These are phyloP conservation scores for Xylaria sp. DNA, from an alignment of 2,329 filamentous ascomycete species.

Conservation along the genomic window DNA sequence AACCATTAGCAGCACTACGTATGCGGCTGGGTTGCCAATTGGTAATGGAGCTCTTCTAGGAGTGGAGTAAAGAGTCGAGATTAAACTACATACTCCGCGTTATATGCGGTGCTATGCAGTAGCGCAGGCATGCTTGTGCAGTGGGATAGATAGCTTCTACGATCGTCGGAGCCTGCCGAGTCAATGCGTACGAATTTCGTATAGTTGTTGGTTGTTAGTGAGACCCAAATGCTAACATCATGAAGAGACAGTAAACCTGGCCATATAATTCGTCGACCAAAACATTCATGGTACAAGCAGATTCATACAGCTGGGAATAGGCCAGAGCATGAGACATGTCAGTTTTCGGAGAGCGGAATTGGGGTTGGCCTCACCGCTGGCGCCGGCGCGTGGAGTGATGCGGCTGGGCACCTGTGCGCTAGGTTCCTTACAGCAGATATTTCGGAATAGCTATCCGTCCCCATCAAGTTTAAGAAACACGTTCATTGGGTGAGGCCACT, in stretches of 20 bases:
- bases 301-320: background rate
- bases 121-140: background rate
- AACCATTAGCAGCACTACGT: conserved; percentile 15
- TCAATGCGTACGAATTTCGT: background rate
- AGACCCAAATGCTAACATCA: background rate
- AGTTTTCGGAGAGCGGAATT: conserved; percentile 1
- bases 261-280: background rate
- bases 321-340: background rate
- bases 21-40: conserved; percentile 33
- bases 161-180: conserved; percentile 15
- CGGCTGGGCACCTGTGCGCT: background rate
- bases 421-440: background rate
- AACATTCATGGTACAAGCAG: background rate
- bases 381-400: background rate
- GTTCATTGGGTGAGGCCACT: background rate
- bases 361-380: background rate
- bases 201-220: background rate
- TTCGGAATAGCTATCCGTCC: background rate
- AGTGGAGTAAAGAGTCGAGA: conserved; percentile 1
- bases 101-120: background rate
- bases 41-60: conserved; percentile 19
- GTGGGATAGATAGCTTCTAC: background rate
- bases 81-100: background rate
- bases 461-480: background rate
- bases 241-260: background rate